Percentiles rank a stretch among this genome's conserved stretches.
Conservation (phyloP, 768 basidiomycete genomes). For the Galerina marginata region DNA sequence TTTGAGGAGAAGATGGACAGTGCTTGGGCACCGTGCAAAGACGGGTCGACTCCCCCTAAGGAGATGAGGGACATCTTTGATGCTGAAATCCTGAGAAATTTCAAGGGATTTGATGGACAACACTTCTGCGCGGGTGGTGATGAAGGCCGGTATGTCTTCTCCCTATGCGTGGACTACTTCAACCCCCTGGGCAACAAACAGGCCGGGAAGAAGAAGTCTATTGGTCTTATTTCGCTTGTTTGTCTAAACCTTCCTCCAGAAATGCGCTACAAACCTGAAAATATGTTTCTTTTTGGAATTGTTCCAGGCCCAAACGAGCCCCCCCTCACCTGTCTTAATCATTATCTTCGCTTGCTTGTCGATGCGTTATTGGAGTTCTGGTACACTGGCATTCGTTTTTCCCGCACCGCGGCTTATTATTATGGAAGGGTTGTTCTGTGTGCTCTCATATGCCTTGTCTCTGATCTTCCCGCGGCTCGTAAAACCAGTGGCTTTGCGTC, state of each 20-base stretch:
- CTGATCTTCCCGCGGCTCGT: slow-evolving; percentile 40
- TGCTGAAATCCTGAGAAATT: slow-evolving; percentile 27
- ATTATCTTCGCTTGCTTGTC: slow-evolving; percentile 43
- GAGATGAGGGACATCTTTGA: slow-evolving; percentile 2
- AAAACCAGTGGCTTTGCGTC: slow-evolving; percentile 33
- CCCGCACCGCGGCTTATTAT: slow-evolving; percentile 24
- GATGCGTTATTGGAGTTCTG: slow-evolving; percentile 41
- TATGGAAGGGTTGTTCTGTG: slow-evolving; percentile 32
- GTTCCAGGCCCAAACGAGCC: slow-evolving; percentile 48
- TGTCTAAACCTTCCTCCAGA: slow-evolving; percentile 42
- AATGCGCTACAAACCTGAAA: slow-evolving; percentile 36
- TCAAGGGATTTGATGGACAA: slow-evolving; percentile 30
- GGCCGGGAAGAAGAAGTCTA: slow-evolving; percentile 28
- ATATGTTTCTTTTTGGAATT: slow-evolving; percentile 43
- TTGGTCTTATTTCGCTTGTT: slow-evolving; percentile 35
- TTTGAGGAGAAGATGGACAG: slow-evolving; percentile 33
- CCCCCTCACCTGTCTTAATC: slow-evolving; percentile 36
- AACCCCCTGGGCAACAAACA: slow-evolving; percentile 38
- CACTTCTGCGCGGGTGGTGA: slow-evolving; percentile 23
- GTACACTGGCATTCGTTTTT: slow-evolving; percentile 33
- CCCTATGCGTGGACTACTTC: slow-evolving; percentile 39
- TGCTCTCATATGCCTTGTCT: slow-evolving; percentile 38
- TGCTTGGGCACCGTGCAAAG: slow-evolving; percentile 5
- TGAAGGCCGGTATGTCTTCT: slow-evolving; percentile 31
- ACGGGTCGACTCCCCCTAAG: not conserved